A percentile compares a stretch with the other conserved stretches of the same genome.
Conservation (phyloP, 208 protist species). For the Porcisia deanei region DNA sequence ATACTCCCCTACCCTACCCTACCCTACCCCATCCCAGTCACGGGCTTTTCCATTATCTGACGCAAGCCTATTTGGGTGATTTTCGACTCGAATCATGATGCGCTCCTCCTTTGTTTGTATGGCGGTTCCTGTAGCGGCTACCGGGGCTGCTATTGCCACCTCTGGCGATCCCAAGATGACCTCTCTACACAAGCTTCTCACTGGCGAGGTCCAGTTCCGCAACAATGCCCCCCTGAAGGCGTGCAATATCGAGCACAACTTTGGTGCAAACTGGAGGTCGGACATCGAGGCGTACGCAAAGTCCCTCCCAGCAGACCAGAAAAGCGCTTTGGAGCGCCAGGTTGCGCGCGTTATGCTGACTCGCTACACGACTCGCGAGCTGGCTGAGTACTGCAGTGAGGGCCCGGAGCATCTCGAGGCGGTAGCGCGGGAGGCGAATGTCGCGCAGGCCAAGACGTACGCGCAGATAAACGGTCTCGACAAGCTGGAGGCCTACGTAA, state of each 20-base stretch:
- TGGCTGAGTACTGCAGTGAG: constrained; percentile 74
- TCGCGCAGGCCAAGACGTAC: constrained; percentile 73
- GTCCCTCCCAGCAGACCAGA: constrained; percentile 71
- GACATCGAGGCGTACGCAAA: constrained; percentile 78
- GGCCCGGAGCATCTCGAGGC: constrained; percentile 69
- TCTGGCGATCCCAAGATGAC: constrained; percentile 69
- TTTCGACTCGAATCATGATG: constrained; percentile 39
- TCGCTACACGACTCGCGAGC: constrained; percentile 89
- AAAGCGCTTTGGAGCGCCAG: constrained; percentile 73
- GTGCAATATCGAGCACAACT: constrained; percentile 89
- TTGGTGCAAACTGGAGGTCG: constrained; percentile 75
- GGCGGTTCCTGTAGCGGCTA: constrained; percentile 38
- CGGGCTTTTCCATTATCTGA: constrained; percentile 2
- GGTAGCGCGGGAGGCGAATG: constrained; percentile 73
- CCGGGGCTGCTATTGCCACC: constrained; percentile 28
- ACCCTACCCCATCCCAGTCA: neutral
- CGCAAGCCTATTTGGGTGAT: neutral
- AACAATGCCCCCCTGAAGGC: constrained; percentile 86
- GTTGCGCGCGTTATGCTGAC: constrained; percentile 79
- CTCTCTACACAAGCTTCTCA: constrained; percentile 86
- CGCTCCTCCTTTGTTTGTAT: constrained; percentile 44
- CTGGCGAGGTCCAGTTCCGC: constrained; percentile 81
- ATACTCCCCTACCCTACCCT: too few species aligned
- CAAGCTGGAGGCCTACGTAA: constrained; percentile 75
- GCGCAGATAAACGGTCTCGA: constrained; percentile 66